Evolutionary conservation across 371 early-diverging fungal species (phyloP), one percentile per base, ranked within the genome.

Genomic region (Polyrhizophydium stewartii): DNA sequence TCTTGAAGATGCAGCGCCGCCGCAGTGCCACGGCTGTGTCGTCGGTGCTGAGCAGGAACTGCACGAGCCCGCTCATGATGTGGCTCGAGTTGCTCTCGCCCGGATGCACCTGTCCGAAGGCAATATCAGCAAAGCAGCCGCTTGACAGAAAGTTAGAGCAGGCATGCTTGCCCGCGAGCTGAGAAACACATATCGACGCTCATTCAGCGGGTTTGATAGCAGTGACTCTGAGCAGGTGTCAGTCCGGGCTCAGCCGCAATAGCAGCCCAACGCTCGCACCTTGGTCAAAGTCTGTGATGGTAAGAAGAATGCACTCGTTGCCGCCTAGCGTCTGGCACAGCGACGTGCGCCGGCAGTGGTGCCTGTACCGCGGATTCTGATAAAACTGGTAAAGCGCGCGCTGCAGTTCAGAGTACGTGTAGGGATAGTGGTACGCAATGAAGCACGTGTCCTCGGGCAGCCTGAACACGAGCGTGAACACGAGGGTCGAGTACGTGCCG

Each of bases 341-440:
- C n/a, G 57, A 27, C 31, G 62, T 43, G 45, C 74, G 32, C 59
- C 55, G 51, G 62, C 71, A 55, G 57, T 60, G 57, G 52, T 64
- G 37, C 47, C 61, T 35, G 63, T 60, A 56, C 37, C 46, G 27
- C 40, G 56, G 65, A 21, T 31, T 60, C 50, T 51, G 32, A 28
- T 53, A 63, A 41, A 57, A 62, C 56, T 58, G 61, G 24, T 68
- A 72, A 56, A 51, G 65, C 21, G 52, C 50, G 5, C 59, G 33
- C 61, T 65, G 58, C 19, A 49, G 31, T 22, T 76, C 72, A 0
- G 75, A 65, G 55, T 75, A 77, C 1, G 75, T 74, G 63, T 73
- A 79, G 28, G 79, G 79, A 51, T 72, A 79, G 63, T 73, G 73
- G 61, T 79, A 77, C 5, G 79, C 75, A 37, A 79, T 28, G 45